These are phyloP conservation scores for Rutidosis leptorrhynchoides DNA, from an alignment of 129 eudicot genomes.

Conservation along the genomic window DNA sequence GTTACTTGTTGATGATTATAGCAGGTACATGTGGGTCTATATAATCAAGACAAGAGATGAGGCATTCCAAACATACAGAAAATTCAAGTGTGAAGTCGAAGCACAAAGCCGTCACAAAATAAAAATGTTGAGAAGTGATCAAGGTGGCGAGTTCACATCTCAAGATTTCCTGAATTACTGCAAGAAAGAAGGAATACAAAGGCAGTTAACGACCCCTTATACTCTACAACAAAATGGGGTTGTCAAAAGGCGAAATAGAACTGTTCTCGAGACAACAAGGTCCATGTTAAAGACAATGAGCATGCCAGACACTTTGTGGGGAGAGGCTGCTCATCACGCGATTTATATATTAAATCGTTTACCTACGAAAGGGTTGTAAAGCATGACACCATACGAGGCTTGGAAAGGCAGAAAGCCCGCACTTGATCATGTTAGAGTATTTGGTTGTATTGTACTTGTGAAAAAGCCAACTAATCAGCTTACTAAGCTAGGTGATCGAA, in stretches of 20 bases:
- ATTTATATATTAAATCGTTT: neutral
- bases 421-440: neutral
- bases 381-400: conserved; percentile 6
- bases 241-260: neutral
- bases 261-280: neutral
- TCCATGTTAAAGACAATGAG: neutral
- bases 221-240: neutral
- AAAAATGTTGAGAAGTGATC: neutral
- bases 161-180: too few relatives aligned
- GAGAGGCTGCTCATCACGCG: conserved; percentile 2
- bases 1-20: neutral
- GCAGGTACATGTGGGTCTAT: too few relatives aligned
- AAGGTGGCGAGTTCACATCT: too few relatives aligned
- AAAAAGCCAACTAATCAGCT: neutral
- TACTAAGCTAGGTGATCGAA: neutral
- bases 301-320: neutral
- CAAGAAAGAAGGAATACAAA: too few relatives aligned
- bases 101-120: neutral
- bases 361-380: neutral
- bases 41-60: too few relatives aligned
- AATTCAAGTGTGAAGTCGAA: neutral
- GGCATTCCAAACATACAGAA: too few relatives aligned
- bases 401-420: conserved; percentile 12
- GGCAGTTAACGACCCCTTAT: too few relatives aligned
- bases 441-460: neutral